Evolutionary conservation across 257 asterid species (phyloP), one percentile per base, ranked within the genome.

Genomic region (Leptodermis oblonga): DNA sequence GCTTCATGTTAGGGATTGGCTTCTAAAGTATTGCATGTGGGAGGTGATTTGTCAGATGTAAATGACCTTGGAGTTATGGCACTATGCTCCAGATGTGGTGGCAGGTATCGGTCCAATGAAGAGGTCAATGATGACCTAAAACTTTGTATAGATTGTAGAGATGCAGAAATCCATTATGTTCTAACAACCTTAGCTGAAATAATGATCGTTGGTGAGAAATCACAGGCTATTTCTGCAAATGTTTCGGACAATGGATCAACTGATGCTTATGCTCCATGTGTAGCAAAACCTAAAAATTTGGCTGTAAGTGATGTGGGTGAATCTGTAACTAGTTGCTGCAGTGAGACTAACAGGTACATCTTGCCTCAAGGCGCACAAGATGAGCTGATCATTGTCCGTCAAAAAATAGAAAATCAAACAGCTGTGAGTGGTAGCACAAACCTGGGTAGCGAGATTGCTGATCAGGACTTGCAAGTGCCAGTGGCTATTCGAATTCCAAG

Each of bases 1-100:
- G n/a, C n/a, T n/a, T n/a, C n/a, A n/a, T n/a, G n/a, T n/a, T n/a
- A n/a, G n/a, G n/a, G n/a, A n/a, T n/a, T 72, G 63, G 63, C 67
- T 62, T 75, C 80, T 78, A 86, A 64, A 58, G 77, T 63, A 48
- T 70, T 76, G 71, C 81, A 80, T 72, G 75, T 60, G 25, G 52
- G 62, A 73, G 56, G 45, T 55, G 77, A 74, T 56, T 13, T 37
- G 79, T 26, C 76, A 61, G 74, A 78, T 53, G 74, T 71, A 69
- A 81, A 74, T 63, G 76, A 54, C 62, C 70, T 71, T 48, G 76
- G 68, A 48, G 84, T 78, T 52, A 70, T 69, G 73, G 74, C 67
- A 77, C 39, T 74, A 69, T 93, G 99, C 83, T 80, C 90, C 53
- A 82, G 72, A 79, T 93, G 97, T 69, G 74, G 86, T 66, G 67